Percentiles rank a stretch among this genome's conserved stretches.
Evolutionary conservation across 345 rosid genomes (phyloP).

Genomic region (Corymbia maculata): DNA sequence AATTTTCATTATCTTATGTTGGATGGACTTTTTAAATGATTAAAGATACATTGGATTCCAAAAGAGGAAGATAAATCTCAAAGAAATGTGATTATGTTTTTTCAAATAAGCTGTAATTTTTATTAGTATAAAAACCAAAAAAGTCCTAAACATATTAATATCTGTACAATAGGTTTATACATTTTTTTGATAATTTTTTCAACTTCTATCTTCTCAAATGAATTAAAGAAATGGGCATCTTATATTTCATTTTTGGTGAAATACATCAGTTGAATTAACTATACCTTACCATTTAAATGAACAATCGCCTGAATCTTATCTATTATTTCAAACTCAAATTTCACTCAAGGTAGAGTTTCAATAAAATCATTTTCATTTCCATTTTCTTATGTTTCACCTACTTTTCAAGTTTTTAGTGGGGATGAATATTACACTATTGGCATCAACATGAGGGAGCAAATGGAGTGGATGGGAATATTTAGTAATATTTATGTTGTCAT

Average conservation of each 20-base stretch:
- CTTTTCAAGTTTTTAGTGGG: not conserved
- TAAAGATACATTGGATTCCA: not conserved
- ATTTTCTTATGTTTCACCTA: not conserved
- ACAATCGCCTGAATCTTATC: no score
- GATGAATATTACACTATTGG: not conserved
- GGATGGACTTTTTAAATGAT: not conserved
- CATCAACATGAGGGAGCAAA: not conserved
- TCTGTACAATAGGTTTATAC: rapidly evolving
- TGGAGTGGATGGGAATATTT: not conserved
- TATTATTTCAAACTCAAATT: not conserved
- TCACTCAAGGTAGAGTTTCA: not conserved
- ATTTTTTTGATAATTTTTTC: no score
- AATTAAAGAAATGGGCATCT: not conserved
- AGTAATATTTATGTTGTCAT: not conserved
- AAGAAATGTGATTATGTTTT: not conserved
- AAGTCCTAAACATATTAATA: not conserved
- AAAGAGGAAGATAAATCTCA: not conserved
- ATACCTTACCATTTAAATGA: not conserved
- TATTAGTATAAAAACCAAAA: not conserved
- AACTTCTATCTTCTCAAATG: no score
- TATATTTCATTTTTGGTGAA: not conserved
- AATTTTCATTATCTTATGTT: not conserved
- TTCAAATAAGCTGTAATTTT: not conserved
- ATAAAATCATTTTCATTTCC: not conserved
- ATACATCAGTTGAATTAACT: no score